Conservation (phyloP, 192 early-diverging fungal genomes). For the Backusella liffmaniae region DNA sequence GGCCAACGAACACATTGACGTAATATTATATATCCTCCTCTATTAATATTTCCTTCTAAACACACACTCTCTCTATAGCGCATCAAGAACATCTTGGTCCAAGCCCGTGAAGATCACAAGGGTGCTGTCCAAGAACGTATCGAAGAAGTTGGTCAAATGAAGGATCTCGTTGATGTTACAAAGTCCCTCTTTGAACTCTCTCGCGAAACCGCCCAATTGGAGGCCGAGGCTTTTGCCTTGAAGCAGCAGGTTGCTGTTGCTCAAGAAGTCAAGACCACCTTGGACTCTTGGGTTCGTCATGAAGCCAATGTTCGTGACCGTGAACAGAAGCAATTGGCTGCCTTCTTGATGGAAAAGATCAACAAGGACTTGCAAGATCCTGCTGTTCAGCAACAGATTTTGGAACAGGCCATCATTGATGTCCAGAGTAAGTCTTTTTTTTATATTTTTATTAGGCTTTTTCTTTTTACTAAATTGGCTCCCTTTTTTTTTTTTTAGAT, state of each 20-base stretch:
- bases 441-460: not conserved
- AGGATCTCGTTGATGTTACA: conserved; percentile 91
- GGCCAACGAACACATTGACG: conserved; percentile 54
- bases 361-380: conserved; percentile 66
- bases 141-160: conserved; percentile 87
- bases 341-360: conserved; percentile 81
- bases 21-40: too few relatives aligned
- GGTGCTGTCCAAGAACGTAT: conserved; percentile 86
- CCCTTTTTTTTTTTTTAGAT: not conserved
- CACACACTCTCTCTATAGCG: conserved; percentile 43
- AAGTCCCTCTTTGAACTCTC: conserved; percentile 93
- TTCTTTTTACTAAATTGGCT: not conserved
- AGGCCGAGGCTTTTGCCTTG: conserved; percentile 92
- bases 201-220: conserved; percentile 91
- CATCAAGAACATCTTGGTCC: conserved; percentile 77
- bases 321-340: conserved; percentile 86
- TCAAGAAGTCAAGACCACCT: conserved; percentile 78
- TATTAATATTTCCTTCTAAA: not conserved
- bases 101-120: conserved; percentile 92
- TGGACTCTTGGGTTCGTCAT: conserved; percentile 98
- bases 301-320: conserved; percentile 89
- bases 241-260: conserved; percentile 87
- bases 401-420: conserved; percentile 57
- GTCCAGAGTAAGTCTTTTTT: conserved; percentile 43
- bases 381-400: conserved; percentile 59